Conservation (phyloP, 2,329 filamentous ascomycete species). For the Epichloe elymi region DNA sequence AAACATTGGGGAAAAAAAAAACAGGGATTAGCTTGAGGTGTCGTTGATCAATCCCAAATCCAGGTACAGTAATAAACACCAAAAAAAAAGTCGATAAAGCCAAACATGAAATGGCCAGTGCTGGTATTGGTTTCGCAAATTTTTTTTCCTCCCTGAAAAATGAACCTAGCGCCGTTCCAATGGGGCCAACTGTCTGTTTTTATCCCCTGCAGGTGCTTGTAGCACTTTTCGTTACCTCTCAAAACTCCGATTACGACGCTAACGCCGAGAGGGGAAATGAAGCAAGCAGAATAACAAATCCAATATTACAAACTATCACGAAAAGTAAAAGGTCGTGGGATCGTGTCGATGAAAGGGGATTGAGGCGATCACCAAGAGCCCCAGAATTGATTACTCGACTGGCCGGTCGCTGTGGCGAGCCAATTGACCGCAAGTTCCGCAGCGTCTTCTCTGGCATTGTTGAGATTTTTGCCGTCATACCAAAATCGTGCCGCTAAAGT, state of each 20-base stretch:
- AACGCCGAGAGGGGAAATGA: background rate
- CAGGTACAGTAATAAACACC: background rate
- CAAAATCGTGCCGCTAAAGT: conserved; percentile 65
- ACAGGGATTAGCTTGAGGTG: background rate
- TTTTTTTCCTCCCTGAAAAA: background rate
- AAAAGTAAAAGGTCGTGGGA: background rate
- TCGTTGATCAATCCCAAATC: background rate
- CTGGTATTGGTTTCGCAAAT: background rate
- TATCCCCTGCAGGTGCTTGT: background rate
- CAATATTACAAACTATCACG: background rate
- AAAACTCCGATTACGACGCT: background rate
- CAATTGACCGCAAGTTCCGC: conserved; percentile 63
- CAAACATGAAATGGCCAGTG: background rate
- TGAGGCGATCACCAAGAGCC: conserved; percentile 9
- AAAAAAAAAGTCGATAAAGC: background rate
- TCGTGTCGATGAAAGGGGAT: background rate
- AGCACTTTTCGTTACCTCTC: background rate
- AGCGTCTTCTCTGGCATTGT: conserved; percentile 85
- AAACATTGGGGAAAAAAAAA: too few relatives aligned
- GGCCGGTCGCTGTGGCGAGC: conserved; percentile 28
- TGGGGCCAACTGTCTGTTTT: background rate
- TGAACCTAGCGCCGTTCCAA: conserved; percentile 1
- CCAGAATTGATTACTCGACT: conserved; percentile 14
- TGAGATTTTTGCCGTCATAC: conserved; percentile 80
- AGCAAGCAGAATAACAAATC: background rate